Evolutionary conservation across 768 basidiomycete species (phyloP), one percentile per base, ranked within the genome.

Genomic region (Dacryopinax primogenitus): DNA sequence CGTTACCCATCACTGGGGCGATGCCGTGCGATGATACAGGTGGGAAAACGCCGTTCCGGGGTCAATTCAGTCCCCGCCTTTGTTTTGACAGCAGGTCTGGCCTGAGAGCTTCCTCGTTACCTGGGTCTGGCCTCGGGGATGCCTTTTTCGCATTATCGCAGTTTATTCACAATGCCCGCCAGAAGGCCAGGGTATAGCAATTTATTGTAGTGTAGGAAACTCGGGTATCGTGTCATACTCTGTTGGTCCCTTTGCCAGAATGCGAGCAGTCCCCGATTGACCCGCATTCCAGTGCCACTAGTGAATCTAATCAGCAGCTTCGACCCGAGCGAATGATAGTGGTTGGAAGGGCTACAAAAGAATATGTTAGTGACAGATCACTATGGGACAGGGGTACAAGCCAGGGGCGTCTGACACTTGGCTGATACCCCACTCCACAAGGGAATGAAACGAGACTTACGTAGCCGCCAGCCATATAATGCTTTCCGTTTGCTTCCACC

Each of bases 401-500:
- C 26, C 11, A 58, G 15, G 30, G 51, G 51, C 41, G 41, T 32
- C 18, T 28, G 62, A 30, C 34, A 34, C 33, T 32, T 13, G 62
- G 3, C 62, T 63, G 21, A 63, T 58, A 26, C 51, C 51, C 23
- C 26, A 21, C 51, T 21, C 51, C 51, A 30, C 51, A 51, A 30
- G 16, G 33, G 30, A 65, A 62, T 37, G 63, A 33, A 47, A 11
- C 15, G 37, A 21, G 32, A 67, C 66, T 68, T 66, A 71, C 69
- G 79, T 92, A 84, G 74, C 92, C 92, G 66, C 83, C 88, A 34
- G 90, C 92, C 75, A 88, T 84, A 73, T 88, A 95, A 73, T 93
- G 92, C 80, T 96, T 95, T 78, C 92, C 93, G 79, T 95, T 96
- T 63, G 87, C 91, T 76, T 98, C 94, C 66, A 97, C 95, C 77